phyloP scores from a whole-genome alignment of 1,139 yeast species.

The Entelexis paramagnoliae region DNA sequence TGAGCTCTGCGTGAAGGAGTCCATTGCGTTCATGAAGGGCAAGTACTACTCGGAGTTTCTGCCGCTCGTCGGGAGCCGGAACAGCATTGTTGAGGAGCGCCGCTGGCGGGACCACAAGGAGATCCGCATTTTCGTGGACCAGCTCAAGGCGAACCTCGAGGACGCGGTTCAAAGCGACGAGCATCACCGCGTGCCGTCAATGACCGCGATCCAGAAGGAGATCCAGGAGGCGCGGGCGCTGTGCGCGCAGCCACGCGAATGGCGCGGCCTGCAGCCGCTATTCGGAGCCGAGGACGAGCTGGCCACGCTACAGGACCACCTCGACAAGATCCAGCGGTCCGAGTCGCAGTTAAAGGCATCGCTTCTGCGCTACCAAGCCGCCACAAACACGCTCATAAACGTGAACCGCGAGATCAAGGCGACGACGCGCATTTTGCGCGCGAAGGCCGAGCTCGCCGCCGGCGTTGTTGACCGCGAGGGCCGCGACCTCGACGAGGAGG shows the following conservation, averaged over 20 bases:
- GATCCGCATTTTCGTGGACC: constrained; percentile 1
- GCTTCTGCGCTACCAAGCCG: constrained; percentile 4
- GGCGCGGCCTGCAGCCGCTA: constrained; percentile 1
- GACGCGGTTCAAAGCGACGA: neutral
- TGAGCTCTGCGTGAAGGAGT: constrained; percentile 17
- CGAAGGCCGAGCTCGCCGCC: neutral
- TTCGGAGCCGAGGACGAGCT: neutral
- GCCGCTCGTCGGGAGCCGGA: neutral
- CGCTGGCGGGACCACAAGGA: constrained; percentile 3
- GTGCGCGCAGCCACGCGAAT: neutral
- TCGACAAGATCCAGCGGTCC: neutral
- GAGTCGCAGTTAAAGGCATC: neutral
- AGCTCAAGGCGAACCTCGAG: neutral
- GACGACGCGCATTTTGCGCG: neutral
- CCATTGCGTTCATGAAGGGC: constrained; percentile 3
- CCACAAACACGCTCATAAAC: constrained; percentile 4
- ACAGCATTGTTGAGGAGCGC: neutral
- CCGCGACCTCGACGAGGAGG: constrained; percentile 11
- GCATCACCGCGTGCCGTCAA: neutral
- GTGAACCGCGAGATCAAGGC: constrained; percentile 1
- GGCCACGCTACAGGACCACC: neutral
- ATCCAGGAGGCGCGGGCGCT: neutral
- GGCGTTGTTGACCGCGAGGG: neutral
- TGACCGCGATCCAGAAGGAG: neutral
- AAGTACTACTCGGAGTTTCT: neutral